Base-by-base conservation (phyloP, 345 rosid species). In the Salix dunnii region DNA sequence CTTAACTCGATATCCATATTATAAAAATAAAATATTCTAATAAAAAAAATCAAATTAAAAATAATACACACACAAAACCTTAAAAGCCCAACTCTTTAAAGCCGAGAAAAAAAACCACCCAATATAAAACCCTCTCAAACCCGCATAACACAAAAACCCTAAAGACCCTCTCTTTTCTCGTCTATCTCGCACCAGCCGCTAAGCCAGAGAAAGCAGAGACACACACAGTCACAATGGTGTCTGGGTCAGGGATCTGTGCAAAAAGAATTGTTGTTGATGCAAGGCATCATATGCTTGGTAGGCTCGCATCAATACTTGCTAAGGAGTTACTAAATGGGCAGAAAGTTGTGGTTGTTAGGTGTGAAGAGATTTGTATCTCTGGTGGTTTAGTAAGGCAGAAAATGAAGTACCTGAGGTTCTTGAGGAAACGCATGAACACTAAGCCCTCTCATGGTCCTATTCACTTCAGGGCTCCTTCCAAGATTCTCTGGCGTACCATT, bases 391-490 rank as follows among this genome's bases (percentile, higher is more conserved):
- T 78, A 2, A 78, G 81, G 53, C 81, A 78, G 67, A 78, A 78
- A 68, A 78, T 78, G 81, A 78, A 78, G 74, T 78, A 73, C 74
- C 4, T 78, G 74, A 58, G 81, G 64, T 78, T 78, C 72, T 66
- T 78, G 71, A 63, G 80, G 13, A 78, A 78, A 61, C 80, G 80
- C 23, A 77, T 74, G 84, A 82, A 82, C 74, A 82, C 84, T 11
- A 82, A 82, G 74, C 84, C 84, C 65, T 82, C 83, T 58, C 86
- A 83, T 27, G 86, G 85, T 5, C 86, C 86, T 65, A 83, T 83
- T 68, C 86, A 83, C 38, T 83, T 83, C 71, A 72, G 86, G 18
- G 82, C 86, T 21, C 86, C 86, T 70, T 61, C 83, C 14, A 83
- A 83, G 74, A 83, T 83, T 76, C 75, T 83, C 25, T 83, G 85